Base-by-base conservation (phyloP, 768 basidiomycete species). In the Mycena belliarum region DNA sequence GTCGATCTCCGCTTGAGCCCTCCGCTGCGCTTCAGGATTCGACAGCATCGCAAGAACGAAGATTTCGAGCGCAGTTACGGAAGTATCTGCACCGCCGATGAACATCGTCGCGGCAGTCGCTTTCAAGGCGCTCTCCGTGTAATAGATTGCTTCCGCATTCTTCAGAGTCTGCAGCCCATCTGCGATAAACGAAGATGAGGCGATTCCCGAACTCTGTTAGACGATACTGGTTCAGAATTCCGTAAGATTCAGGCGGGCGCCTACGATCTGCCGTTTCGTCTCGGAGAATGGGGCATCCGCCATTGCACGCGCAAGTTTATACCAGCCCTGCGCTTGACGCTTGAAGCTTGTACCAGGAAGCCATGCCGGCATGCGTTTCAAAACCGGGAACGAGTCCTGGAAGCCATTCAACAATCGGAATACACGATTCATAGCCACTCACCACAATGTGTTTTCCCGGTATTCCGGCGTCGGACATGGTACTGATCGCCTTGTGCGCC, bases 301-400 rank as follows among this genome's bases (percentile, higher is more conserved):
- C 70, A 79, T 73, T 16, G 73, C 68, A 8, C 68, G 54, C 20
- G 72, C 69, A 10, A 73, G 65, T 25, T 64, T 67, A 16, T 67
- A 67, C 63, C 75, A 73, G 29, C 62, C 44, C 28, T 69, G 64
- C 5, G 79, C 79, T 46, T 68, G 69, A 41, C 67, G 70, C 55
- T 79, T 72, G 65, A 79, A 82, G 32, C 73, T 73, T 12, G 76
- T 73, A 0, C 81, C 80, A 25, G 80, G 79, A 8, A 80, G 40
- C 79, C 79, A 81, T 6, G 46, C 32, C 0, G 72, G 73, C 6
- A 73, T 44, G 44, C 71, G 53, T 20, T 60, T 64, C 38, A 72
- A 63, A 63, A 37, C 25, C 15, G 51, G 57, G n/a, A 47, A 43
- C n/a, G 20, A 43, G 49, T 49, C 41, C 37, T 52, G n/a, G n/a